These are phyloP conservation scores for Hemerocallis citrina DNA, from an alignment of 106 monocot species.

Conservation along the genomic window DNA sequence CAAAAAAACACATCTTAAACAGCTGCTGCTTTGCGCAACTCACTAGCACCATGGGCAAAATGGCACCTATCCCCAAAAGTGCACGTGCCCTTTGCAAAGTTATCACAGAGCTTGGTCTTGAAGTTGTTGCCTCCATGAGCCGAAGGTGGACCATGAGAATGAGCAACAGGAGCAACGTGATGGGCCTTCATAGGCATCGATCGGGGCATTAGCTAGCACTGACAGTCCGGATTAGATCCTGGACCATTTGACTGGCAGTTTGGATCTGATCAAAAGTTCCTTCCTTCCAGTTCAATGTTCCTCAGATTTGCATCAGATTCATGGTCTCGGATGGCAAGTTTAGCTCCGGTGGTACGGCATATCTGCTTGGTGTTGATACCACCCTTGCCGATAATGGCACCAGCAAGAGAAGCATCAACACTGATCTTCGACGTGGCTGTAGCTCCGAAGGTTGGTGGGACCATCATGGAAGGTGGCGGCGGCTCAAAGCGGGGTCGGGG, in stretches of 20 bases:
- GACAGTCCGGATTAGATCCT: conserved; percentile 49
- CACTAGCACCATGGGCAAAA: conserved; percentile 64
- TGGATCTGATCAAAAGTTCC: conserved; percentile 75
- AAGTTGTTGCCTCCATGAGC: conserved; percentile 18
- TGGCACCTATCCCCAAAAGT: conserved; percentile 71
- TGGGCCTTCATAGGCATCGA: neutral
- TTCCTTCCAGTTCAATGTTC: conserved; percentile 70
- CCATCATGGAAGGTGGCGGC: conserved; percentile 4
- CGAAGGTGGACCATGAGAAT: neutral
- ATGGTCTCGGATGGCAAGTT: conserved; percentile 63
- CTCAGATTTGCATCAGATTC: conserved; percentile 55
- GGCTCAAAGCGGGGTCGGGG: conserved; percentile 18
- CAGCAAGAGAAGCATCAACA: conserved; percentile 67
- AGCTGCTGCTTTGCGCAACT: conserved; percentile 39
- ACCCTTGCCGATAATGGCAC: conserved; percentile 73
- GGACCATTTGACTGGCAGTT: conserved; percentile 50
- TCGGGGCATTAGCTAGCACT: conserved; percentile 11
- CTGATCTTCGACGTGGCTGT: conserved; percentile 80
- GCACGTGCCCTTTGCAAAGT: conserved; percentile 59
- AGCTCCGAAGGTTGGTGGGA: conserved; percentile 47
- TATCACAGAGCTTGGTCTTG: conserved; percentile 71
- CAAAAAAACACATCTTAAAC: conserved; percentile 6
- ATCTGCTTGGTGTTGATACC: conserved; percentile 74
- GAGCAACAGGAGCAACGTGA: neutral
- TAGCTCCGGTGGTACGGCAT: conserved; percentile 51